Percentiles rank a stretch among this genome's conserved stretches.
Evolutionary conservation across 2,329 filamentous ascomycete species (phyloP).

Genomic region (Ceratocystis ficicola): DNA sequence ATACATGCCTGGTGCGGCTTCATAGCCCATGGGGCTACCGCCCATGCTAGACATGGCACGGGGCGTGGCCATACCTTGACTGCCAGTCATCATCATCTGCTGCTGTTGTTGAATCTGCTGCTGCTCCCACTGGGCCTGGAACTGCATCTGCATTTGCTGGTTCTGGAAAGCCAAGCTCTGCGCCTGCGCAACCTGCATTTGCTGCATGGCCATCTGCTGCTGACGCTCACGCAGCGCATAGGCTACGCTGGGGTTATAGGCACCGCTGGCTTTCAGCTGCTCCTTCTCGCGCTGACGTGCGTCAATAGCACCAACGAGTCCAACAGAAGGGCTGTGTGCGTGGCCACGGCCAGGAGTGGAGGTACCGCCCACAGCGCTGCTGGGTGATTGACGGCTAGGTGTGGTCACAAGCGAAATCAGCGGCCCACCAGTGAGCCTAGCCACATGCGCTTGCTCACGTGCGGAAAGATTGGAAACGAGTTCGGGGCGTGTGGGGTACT

Average conservation of each 20-base stretch:
- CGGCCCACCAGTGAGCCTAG: conserved; percentile 65
- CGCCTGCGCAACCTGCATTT: conserved; percentile 20
- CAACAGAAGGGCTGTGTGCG: conserved; percentile 28
- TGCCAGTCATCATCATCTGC: conserved; percentile 24
- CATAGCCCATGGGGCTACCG: background rate
- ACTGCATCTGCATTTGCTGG: conserved; percentile 29
- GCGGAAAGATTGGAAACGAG: conserved; percentile 58
- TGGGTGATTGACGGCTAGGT: background rate
- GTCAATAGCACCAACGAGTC: conserved; percentile 68
- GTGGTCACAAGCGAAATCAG: conserved; percentile 48
- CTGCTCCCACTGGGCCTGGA: conserved; percentile 28
- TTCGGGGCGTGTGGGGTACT: conserved; percentile 45
- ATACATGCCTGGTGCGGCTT: background rate
- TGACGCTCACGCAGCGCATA: conserved; percentile 60
- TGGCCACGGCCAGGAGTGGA: conserved; percentile 25
- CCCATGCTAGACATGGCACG: background rate
- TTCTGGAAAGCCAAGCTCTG: conserved; percentile 28
- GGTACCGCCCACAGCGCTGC: conserved; percentile 2
- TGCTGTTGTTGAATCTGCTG: conserved; percentile 24
- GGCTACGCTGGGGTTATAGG: conserved; percentile 59
- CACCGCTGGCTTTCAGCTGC: conserved; percentile 51
- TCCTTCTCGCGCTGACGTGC: conserved; percentile 66
- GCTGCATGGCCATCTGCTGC: conserved; percentile 32
- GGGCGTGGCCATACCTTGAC: background rate
- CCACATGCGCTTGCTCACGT: conserved; percentile 79